These are phyloP conservation scores for Fusarium virguliforme DNA, from an alignment of 2,329 filamentous ascomycete genomes.

Conservation along the genomic window DNA sequence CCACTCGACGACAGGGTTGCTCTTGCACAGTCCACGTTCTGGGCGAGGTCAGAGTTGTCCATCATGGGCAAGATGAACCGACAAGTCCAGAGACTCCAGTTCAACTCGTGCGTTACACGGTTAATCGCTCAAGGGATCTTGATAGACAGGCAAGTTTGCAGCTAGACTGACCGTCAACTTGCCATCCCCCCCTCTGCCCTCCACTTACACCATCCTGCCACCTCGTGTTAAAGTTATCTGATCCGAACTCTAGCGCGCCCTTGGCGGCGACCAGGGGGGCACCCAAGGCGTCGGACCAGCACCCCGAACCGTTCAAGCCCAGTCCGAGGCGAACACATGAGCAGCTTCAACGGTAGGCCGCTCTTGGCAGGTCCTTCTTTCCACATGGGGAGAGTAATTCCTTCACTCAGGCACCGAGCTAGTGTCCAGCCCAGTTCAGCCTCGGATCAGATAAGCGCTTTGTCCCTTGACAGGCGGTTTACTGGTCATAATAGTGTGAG, in stretches of 20 bases:
- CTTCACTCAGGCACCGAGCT: neutral
- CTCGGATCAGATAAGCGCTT: constrained; percentile 11
- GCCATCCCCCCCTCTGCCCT: neutral
- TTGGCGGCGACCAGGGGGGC: constrained; percentile 11
- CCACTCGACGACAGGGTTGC: constrained; percentile 7
- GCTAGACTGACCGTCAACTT: constrained; percentile 6
- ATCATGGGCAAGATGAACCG: neutral
- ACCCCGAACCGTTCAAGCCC: neutral
- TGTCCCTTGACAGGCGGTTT: neutral
- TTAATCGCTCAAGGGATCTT: neutral
- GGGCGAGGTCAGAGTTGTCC: neutral
- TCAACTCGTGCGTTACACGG: too few species aligned
- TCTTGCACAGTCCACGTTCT: neutral
- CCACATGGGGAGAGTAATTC: neutral
- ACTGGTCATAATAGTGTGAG: neutral
- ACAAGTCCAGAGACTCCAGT: neutral
- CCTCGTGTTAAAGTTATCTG: constrained; percentile 35
- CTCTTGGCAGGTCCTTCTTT: constrained; percentile 11
- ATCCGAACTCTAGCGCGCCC: constrained; percentile 21
- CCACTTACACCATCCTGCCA: constrained; percentile 9
- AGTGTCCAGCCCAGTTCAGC: neutral
- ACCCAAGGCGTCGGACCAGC: constrained; percentile 4
- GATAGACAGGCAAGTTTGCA: neutral
- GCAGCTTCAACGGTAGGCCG: constrained; percentile 4
- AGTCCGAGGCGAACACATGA: neutral